phyloP scores from a whole-genome alignment of 1,284 basidiomycete species.

The Ustilago bromivora region DNA sequence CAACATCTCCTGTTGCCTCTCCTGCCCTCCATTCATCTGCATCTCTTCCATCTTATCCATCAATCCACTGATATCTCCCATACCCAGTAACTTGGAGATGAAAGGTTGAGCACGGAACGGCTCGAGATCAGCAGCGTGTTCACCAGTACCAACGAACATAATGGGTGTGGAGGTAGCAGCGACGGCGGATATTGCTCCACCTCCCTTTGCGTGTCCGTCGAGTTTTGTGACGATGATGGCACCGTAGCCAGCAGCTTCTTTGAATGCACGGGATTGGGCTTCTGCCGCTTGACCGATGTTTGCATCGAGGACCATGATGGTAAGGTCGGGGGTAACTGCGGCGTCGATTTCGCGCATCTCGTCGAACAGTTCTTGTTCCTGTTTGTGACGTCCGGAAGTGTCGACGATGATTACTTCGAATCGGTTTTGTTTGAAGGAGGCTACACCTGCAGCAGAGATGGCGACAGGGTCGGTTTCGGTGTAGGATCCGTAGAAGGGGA shows the following conservation, averaged over 20 bases:
- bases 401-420: slow-evolving; percentile 99
- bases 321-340: slow-evolving; percentile 83
- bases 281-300: slow-evolving; percentile 92
- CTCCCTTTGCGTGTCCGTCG: slow-evolving; percentile 99
- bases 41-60: slow-evolving; percentile 77
- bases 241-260: slow-evolving; percentile 96
- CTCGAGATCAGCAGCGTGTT: slow-evolving; percentile 95
- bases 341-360: slow-evolving; percentile 98
- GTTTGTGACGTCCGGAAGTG: slow-evolving; percentile 96
- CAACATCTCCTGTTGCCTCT: slow-evolving; percentile 97
- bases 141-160: slow-evolving; percentile 97
- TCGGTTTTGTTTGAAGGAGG: slow-evolving; percentile 96
- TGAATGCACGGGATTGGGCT: slow-evolving; percentile 94
- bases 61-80: slow-evolving; percentile 95
- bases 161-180: slow-evolving; percentile 98
- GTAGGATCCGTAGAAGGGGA: slow-evolving; percentile 98
- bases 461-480: slow-evolving; percentile 98
- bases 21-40: slow-evolving; percentile 76
- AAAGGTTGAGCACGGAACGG: slow-evolving; percentile 96
- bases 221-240: slow-evolving; percentile 99
- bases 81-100: slow-evolving; percentile 93
- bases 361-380: slow-evolving; percentile 94
- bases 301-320: slow-evolving; percentile 72
- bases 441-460: slow-evolving; percentile 92
- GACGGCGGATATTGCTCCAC: slow-evolving; percentile 98